These are phyloP conservation scores for Hemileia vastatrix DNA, from an alignment of 1,284 basidiomycete genomes.

Conservation along the genomic window DNA sequence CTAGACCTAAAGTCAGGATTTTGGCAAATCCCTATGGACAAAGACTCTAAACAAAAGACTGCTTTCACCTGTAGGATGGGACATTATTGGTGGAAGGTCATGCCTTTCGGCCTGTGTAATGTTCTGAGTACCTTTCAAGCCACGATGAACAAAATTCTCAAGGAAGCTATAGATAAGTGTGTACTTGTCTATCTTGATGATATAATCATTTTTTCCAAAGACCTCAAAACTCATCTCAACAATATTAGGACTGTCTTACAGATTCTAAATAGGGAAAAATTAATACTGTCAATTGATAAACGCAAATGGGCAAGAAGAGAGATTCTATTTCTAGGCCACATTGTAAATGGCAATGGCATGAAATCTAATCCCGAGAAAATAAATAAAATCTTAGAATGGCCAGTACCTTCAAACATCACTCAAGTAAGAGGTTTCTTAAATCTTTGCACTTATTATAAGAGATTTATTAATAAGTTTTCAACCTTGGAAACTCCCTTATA, in stretches of 20 bases:
- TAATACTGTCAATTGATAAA: not conserved
- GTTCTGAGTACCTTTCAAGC: conserved; percentile 35
- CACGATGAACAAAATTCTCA: conserved; percentile 32
- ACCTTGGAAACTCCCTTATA: not conserved
- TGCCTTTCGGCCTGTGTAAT: conserved; percentile 24
- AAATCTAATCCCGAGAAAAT: not conserved
- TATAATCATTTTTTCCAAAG: not conserved
- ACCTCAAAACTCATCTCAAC: not conserved
- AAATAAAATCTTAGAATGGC: not conserved
- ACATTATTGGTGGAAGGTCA: not conserved
- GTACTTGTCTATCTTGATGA: conserved; percentile 1
- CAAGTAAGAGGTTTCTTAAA: conserved; percentile 7
- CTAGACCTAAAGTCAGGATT: conserved; percentile 1
- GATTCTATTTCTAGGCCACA: not conserved
- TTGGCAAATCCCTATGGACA: not conserved
- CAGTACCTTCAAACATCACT: not conserved
- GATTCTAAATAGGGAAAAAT: not conserved
- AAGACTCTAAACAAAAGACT: not conserved
- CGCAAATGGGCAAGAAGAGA: not conserved
- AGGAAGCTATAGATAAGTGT: not conserved
- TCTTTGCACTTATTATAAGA: conserved; percentile 1
- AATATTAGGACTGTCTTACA: conserved; percentile 1
- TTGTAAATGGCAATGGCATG: not conserved
- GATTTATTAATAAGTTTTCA: not conserved
- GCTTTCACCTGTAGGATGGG: not conserved